These are phyloP conservation scores for Sporisorium reilianum DNA, from an alignment of 1,284 basidiomycete species.

Conservation along the genomic window DNA sequence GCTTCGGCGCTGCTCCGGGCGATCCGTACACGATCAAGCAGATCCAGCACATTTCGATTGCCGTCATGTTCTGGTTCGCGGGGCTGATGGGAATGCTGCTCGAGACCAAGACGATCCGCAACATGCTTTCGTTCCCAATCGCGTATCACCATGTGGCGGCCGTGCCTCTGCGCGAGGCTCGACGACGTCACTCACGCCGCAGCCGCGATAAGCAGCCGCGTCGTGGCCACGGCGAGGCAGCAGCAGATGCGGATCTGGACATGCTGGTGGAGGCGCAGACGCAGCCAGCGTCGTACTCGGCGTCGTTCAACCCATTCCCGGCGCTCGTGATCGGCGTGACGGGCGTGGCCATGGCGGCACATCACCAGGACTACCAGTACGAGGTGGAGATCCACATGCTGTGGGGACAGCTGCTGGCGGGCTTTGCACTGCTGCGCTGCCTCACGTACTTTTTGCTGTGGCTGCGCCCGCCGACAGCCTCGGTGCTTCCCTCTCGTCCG, in stretches of 20 bases:
- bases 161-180: slow-evolving; percentile 25
- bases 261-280: slow-evolving; percentile 49
- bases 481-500: slow-evolving; percentile 85
- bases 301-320: slow-evolving; percentile 88
- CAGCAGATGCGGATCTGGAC: slow-evolving; percentile 26
- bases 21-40: slow-evolving; percentile 92
- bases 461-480: slow-evolving; percentile 74
- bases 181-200: slow-evolving; percentile 6
- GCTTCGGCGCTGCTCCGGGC: slow-evolving; percentile 81
- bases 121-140: slow-evolving; percentile 55
- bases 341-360: slow-evolving; percentile 94
- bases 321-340: slow-evolving; percentile 88
- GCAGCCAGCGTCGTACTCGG: slow-evolving; percentile 73
- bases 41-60: slow-evolving; percentile 94
- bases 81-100: slow-evolving; percentile 90
- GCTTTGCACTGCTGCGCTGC: slow-evolving; percentile 81
- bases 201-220: background rate
- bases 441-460: slow-evolving; percentile 95
- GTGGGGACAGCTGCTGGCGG: slow-evolving; percentile 92
- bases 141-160: slow-evolving; percentile 34
- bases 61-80: slow-evolving; percentile 95
- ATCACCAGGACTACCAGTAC: slow-evolving; percentile 88
- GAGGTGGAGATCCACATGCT: slow-evolving; percentile 84
- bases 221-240: background rate
- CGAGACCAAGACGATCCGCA: slow-evolving; percentile 75